Evolutionary conservation across 768 basidiomycete genomes (phyloP).

Genomic region (Naematelia aurantialba): DNA sequence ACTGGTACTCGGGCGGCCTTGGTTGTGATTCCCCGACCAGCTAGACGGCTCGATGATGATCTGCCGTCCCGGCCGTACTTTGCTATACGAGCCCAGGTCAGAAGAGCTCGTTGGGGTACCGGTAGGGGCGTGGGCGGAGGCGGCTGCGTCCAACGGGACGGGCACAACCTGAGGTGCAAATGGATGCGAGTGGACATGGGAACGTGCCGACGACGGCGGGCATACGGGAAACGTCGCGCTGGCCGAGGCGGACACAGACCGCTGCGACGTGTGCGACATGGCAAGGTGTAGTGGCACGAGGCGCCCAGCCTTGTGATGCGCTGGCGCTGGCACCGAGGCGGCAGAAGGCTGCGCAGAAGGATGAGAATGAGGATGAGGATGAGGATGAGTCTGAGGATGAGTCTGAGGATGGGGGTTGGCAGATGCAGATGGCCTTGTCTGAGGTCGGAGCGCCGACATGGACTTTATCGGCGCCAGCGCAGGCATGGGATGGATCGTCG

Average conservation of each 20-base stretch:
- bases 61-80: neutral
- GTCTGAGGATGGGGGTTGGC: neutral
- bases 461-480: neutral
- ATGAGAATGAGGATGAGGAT: too few species aligned
- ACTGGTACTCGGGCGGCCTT: neutral
- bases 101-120: neutral
- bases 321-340: too few species aligned
- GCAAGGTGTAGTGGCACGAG: too few species aligned
- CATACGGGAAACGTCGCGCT: neutral
- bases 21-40: neutral
- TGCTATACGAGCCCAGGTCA: neutral
- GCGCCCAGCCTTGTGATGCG: too few species aligned
- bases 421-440: neutral
- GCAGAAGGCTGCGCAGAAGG: too few species aligned
- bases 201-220: neutral
- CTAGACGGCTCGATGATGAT: neutral
- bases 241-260: too few species aligned
- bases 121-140: too few species aligned
- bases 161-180: neutral
- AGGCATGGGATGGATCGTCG: constrained; percentile 17
- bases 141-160: neutral
- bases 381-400: neutral
- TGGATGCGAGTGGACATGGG: neutral
- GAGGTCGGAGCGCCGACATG: neutral
- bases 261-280: too few species aligned